Conservation (phyloP, 2,329 filamentous ascomycete species). For the Beauveria sp. region DNA sequence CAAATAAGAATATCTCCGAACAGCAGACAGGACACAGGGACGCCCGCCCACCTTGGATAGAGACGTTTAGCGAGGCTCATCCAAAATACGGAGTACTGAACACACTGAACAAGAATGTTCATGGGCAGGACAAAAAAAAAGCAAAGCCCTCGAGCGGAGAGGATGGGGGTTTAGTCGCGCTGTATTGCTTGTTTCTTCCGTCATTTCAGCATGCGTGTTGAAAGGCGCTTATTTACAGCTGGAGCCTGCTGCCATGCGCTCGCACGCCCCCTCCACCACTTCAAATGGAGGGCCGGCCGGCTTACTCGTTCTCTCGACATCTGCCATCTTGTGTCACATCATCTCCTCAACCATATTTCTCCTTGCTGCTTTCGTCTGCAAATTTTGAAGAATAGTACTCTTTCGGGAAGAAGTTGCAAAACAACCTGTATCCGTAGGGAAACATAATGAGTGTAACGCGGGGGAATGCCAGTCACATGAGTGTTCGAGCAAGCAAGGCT, state of each 20-base stretch:
- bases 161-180: background rate
- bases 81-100: background rate
- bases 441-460: background rate
- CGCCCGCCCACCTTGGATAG: background rate
- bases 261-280: background rate
- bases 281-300: background rate
- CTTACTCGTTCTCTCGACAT: background rate
- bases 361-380: background rate
- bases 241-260: background rate
- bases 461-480: background rate
- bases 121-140: background rate
- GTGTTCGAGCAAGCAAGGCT: background rate
- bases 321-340: constrained; percentile 1
- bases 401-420: background rate
- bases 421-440: background rate
- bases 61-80: background rate
- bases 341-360: background rate
- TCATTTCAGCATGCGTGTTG: background rate
- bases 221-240: background rate
- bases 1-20: background rate
- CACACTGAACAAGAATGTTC: background rate
- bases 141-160: background rate
- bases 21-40: background rate
- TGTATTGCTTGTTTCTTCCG: background rate
- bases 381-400: background rate